Conservation (phyloP, 139 green algal species). For the Chlamydomonas sp. region DNA sequence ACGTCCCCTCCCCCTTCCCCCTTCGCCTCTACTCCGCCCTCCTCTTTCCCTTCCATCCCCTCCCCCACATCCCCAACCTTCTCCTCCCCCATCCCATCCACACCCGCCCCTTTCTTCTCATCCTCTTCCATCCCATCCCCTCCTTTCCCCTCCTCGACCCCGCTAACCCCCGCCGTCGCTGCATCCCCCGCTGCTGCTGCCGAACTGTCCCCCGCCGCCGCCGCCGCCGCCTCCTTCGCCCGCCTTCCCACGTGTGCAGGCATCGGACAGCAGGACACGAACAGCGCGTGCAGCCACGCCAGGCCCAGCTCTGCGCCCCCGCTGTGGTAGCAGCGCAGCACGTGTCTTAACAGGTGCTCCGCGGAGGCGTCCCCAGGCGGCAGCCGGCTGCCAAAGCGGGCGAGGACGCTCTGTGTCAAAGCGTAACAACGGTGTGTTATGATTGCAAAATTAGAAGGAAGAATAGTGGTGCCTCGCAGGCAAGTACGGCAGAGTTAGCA, state of each 20-base stretch:
- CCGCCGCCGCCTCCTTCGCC: conserved; percentile 7
- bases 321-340: conserved; percentile 44
- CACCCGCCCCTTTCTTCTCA: no score
- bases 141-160: not conserved
- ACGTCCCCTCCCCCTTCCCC: no score
- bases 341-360: conserved; percentile 54
- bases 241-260: not conserved
- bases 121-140: no score
- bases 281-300: conserved; percentile 61
- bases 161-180: not conserved
- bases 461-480: no score
- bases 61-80: no score
- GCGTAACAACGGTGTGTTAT: no score
- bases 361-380: conserved; percentile 25
- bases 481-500: no score
- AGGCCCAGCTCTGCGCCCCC: conserved; percentile 52
- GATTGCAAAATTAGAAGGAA: no score
- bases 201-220: not conserved
- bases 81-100: no score
- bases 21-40: not conserved
- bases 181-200: no score
- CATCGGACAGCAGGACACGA: conserved; percentile 20
- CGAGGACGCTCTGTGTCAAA: conserved; percentile 46
- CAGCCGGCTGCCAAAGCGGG: conserved; percentile 48
- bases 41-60: not conserved